These are phyloP conservation scores for Metarhizium sp. DNA, from an alignment of 2,329 filamentous ascomycete genomes.

Conservation along the genomic window DNA sequence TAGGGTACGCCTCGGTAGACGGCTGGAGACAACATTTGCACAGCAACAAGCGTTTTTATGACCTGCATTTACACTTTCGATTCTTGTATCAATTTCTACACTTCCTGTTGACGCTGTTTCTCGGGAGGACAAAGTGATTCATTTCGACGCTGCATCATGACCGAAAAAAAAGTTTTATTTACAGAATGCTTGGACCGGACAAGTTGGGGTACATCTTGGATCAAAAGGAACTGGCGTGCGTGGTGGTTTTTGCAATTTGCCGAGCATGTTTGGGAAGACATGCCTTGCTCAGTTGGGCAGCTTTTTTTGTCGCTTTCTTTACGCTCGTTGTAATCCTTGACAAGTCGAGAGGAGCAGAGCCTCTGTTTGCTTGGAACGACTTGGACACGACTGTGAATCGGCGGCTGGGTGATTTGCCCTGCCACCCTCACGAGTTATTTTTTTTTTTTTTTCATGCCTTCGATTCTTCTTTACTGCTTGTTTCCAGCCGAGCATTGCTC, in stretches of 20 bases:
- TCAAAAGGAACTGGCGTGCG: constrained; percentile 16
- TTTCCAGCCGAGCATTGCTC: background rate
- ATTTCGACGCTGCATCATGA: constrained; percentile 19
- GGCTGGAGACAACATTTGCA: constrained; percentile 17
- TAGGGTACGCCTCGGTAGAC: constrained; percentile 24
- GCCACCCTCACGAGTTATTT: background rate
- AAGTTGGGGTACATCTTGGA: background rate
- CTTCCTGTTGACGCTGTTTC: constrained; percentile 18
- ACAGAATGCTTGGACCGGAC: constrained; percentile 3
- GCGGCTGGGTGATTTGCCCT: background rate
- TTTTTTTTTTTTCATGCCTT: background rate
- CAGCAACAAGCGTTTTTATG: constrained; percentile 26
- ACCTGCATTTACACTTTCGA: constrained; percentile 29
- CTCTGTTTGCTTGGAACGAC: constrained; percentile 13
- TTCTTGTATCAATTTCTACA: constrained; percentile 36
- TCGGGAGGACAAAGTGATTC: constrained; percentile 12
- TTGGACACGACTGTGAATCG: background rate
- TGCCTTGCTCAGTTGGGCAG: background rate
- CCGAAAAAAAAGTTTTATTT: constrained; percentile 12
- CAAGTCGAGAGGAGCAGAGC: constrained; percentile 25
- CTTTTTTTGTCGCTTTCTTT: constrained; percentile 24
- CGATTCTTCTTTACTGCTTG: background rate
- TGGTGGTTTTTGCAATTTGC: constrained; percentile 10
- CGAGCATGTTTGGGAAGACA: background rate
- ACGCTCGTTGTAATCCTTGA: constrained; percentile 43